Percentiles rank a stretch among this genome's conserved stretches.
Conservation (phyloP, 1,284 basidiomycete species). For the Quambalaria eucalypti region DNA sequence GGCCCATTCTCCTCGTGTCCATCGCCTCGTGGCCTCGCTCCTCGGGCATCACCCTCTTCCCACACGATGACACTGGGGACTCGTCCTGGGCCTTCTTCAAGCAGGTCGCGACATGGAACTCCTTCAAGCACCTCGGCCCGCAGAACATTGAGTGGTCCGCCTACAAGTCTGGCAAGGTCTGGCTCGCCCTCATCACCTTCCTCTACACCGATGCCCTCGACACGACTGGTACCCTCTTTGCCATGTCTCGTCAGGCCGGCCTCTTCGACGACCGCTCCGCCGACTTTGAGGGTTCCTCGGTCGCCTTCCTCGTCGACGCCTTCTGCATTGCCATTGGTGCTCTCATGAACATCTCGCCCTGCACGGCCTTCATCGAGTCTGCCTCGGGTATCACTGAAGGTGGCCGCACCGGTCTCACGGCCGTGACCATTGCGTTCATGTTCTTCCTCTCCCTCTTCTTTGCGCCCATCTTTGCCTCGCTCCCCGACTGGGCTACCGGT, state of each 20-base stretch:
- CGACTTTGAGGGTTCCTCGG: slow-evolving; percentile 76
- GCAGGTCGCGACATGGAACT: slow-evolving; percentile 64
- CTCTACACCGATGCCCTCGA: slow-evolving; percentile 65
- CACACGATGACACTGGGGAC: slow-evolving; percentile 62
- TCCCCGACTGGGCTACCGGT: slow-evolving; percentile 79
- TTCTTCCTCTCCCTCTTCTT: slow-evolving; percentile 71
- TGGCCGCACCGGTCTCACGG: slow-evolving; percentile 77
- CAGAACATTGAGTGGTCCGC: slow-evolving; percentile 55
- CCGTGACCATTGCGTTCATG: slow-evolving; percentile 62
- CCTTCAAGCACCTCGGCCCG: slow-evolving; percentile 48
- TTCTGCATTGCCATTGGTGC: slow-evolving; percentile 72
- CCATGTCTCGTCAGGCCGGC: slow-evolving; percentile 86
- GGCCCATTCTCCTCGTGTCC: slow-evolving; percentile 70
- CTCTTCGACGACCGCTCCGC: slow-evolving; percentile 72
- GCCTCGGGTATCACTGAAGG: slow-evolving; percentile 59
- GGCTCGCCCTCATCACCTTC: slow-evolving; percentile 74
- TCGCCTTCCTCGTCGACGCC: slow-evolving; percentile 63
- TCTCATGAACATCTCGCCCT: slow-evolving; percentile 74
- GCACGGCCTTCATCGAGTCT: slow-evolving; percentile 77
- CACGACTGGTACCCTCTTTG: slow-evolving; percentile 66
- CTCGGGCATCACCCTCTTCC: slow-evolving; percentile 73
- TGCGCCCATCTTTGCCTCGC: slow-evolving; percentile 76
- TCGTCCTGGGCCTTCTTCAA: slow-evolving; percentile 76
- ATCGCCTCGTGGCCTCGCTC: slow-evolving; percentile 78
- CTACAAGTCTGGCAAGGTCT: slow-evolving; percentile 62